These are phyloP conservation scores for Entomortierella beljakovae DNA, from an alignment of 192 early-diverging fungal genomes.

Conservation along the genomic window DNA sequence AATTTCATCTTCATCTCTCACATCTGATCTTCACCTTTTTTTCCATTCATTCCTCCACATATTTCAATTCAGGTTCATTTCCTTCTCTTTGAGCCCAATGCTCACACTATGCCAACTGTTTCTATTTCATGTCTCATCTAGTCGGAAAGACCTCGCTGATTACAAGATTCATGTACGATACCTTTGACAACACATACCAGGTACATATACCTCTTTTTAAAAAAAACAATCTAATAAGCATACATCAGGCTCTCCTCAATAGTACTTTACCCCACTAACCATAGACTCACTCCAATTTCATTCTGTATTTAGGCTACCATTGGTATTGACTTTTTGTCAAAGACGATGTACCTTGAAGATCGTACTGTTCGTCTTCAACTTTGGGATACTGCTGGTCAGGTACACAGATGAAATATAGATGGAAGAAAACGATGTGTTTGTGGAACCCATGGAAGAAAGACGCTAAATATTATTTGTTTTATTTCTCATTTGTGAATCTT, in stretches of 20 bases:
- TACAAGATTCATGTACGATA: constrained; percentile 99
- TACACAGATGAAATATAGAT: constrained; percentile 22
- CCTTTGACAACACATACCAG: constrained; percentile 99
- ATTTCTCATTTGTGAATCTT: background rate
- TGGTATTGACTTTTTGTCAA: constrained; percentile 98
- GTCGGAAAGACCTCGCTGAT: constrained; percentile 99
- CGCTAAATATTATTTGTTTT: too few relatives aligned
- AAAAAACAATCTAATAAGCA: too few relatives aligned
- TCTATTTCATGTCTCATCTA: constrained; percentile 2
- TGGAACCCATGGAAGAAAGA: too few relatives aligned
- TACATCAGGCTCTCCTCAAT: too few relatives aligned
- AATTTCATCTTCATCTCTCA: constrained; percentile 35
- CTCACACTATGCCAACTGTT: too few relatives aligned
- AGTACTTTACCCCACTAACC: too few relatives aligned
- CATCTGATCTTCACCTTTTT: background rate
- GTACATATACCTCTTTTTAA: constrained; percentile 33
- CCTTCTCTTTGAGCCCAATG: too few relatives aligned
- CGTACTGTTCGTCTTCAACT: constrained; percentile 97
- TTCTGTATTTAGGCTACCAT: constrained; percentile 85
- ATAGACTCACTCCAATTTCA: too few relatives aligned
- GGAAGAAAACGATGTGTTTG: background rate
- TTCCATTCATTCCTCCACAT: background rate
- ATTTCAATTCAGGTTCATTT: too few relatives aligned
- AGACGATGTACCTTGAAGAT: constrained; percentile 99
- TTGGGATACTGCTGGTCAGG: constrained; percentile 99